phyloP scores from a whole-genome alignment of 768 basidiomycete genomes.

The Amanita phalloides region DNA sequence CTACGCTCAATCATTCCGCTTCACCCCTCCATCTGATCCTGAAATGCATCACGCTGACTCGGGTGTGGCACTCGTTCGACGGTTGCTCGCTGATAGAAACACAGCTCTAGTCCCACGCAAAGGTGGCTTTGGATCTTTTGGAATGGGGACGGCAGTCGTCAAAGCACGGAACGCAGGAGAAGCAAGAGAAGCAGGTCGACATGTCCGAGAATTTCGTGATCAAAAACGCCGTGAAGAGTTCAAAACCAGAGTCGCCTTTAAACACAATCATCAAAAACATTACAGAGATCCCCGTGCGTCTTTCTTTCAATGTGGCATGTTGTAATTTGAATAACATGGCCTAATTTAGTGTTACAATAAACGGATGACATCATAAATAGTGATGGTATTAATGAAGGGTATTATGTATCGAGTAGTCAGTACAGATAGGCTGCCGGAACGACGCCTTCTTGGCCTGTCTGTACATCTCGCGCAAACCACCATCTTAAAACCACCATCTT shows the following conservation, averaged over 20 bases:
- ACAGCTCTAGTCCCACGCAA: slow-evolving; percentile 74
- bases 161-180: slow-evolving; percentile 93
- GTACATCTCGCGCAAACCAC: slow-evolving; percentile 86
- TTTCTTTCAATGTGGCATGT: not conserved
- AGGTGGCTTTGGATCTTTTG: slow-evolving; percentile 84
- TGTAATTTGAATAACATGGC: not conserved
- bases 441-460: slow-evolving; percentile 77
- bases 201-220: slow-evolving; percentile 78
- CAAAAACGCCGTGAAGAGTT: slow-evolving; percentile 70
- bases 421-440: slow-evolving; percentile 90
- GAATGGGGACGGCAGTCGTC: slow-evolving; percentile 70
- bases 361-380: not conserved
- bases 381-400: not conserved
- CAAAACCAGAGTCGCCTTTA: slow-evolving; percentile 73
- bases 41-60: slow-evolving; percentile 40
- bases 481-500: slow-evolving; percentile 40
- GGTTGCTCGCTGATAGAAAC: slow-evolving; percentile 72
- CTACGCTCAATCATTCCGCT: slow-evolving; percentile 73
- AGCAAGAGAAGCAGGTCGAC: slow-evolving; percentile 83
- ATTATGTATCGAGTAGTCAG: slow-evolving; percentile 26
- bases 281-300: slow-evolving; percentile 64
- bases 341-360: slow-evolving; percentile 21
- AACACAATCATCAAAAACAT: slow-evolving; percentile 83
- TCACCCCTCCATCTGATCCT: slow-evolving; percentile 18
- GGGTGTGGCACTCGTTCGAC: slow-evolving; percentile 67